A percentile compares a stretch with the other conserved stretches of the same genome.
Conservation (phyloP, 257 asterid genomes). For the Scutellaria galericulata region DNA sequence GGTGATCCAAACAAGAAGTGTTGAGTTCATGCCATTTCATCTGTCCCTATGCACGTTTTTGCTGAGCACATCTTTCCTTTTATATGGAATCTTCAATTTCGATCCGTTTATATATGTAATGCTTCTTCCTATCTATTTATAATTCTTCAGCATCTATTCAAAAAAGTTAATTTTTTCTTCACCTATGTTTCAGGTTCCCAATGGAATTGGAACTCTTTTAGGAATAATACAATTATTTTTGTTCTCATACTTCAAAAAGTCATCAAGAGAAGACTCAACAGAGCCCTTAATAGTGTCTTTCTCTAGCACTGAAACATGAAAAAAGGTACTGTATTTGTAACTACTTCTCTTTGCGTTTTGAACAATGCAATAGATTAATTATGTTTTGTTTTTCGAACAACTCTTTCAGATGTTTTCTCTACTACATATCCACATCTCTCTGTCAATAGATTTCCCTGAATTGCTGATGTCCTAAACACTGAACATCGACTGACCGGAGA, state of each 20-base stretch:
- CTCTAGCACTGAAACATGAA: slow-evolving; percentile 35
- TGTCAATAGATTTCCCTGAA: neutral
- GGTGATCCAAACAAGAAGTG: slow-evolving; percentile 65
- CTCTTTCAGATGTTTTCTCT: neutral
- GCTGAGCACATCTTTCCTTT: slow-evolving; percentile 65
- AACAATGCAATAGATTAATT: no score
- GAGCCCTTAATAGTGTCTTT: slow-evolving; percentile 54
- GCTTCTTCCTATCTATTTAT: slow-evolving; percentile 30
- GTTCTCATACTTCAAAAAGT: slow-evolving; percentile 51
- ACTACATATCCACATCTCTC: neutral
- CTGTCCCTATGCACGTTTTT: slow-evolving; percentile 63
- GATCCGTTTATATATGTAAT: slow-evolving; percentile 66
- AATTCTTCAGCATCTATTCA: neutral
- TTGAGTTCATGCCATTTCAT: slow-evolving; percentile 69
- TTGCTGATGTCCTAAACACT: neutral
- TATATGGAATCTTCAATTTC: slow-evolving; percentile 59
- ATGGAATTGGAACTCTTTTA: slow-evolving; percentile 64
- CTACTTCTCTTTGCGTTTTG: no score
- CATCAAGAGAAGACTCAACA: slow-evolving; percentile 47
- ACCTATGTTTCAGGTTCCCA: slow-evolving; percentile 54
- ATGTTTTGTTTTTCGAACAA: no score
- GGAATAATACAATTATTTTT: slow-evolving; percentile 51
- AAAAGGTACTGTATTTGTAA: slow-evolving; percentile 30
- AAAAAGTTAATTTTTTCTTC: neutral
- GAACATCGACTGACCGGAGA: slow-evolving; percentile 14